Evolutionary conservation across 2,329 filamentous ascomycete species (phyloP).

Genomic region (Colletotrichum melonis): DNA sequence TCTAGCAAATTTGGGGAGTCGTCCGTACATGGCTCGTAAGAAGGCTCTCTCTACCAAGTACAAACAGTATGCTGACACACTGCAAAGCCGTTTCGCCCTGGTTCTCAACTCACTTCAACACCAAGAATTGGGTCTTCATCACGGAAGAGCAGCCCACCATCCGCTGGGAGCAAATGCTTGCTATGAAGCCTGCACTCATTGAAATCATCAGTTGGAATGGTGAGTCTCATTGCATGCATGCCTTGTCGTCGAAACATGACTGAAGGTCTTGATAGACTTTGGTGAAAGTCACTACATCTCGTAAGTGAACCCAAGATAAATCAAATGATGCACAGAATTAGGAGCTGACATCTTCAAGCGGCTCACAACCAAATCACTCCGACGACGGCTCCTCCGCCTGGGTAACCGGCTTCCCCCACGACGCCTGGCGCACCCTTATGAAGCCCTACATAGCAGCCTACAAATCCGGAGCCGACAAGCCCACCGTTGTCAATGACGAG

Average conservation of each 20-base stretch:
- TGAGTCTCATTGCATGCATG: not conserved
- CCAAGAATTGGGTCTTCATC: slow-evolving; percentile 41
- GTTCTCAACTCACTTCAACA: slow-evolving; percentile 41
- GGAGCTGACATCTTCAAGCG: not conserved
- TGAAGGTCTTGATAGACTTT: not conserved
- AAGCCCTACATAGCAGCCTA: not conserved
- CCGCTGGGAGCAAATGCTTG: slow-evolving; percentile 39
- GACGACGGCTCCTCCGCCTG: not conserved
- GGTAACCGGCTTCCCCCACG: not conserved
- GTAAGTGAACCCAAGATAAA: not conserved
- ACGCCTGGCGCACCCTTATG: not conserved
- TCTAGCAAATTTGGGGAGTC: not conserved
- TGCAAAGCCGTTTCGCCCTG: slow-evolving; percentile 38
- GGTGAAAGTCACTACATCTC: not conserved
- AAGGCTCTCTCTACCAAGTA: no score
- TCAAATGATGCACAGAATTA: no score
- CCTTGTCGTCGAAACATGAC: not conserved
- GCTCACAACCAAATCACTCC: not conserved
- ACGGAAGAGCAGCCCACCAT: slow-evolving; percentile 38
- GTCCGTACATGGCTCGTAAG: not conserved
- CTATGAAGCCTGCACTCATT: not conserved
- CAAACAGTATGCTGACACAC: not conserved
- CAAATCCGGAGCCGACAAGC: not conserved
- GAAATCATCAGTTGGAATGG: not conserved
- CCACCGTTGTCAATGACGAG: slow-evolving; percentile 34